A percentile compares a stretch with the other conserved stretches of the same genome.
These are phyloP conservation scores for Sphagnurus paluster DNA, from an alignment of 1,284 basidiomycete species.

Conservation along the genomic window DNA sequence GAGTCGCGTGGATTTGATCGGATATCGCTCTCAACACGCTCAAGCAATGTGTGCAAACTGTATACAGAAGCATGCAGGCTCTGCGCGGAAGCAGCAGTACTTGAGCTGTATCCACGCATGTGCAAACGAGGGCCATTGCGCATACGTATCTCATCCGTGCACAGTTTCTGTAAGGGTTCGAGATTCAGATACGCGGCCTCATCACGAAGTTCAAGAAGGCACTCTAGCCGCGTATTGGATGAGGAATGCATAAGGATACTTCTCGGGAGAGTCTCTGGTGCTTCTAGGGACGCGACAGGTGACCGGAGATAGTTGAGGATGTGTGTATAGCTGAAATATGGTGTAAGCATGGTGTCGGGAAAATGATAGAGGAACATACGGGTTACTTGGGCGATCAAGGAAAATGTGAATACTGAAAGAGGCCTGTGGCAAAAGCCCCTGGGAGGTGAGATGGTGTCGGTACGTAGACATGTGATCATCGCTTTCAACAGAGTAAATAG, in stretches of 20 bases:
- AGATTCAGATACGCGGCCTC: constrained; percentile 73
- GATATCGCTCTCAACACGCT: constrained; percentile 36
- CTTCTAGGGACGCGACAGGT: constrained; percentile 40
- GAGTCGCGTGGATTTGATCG: constrained; percentile 21
- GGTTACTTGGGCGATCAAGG: constrained; percentile 74
- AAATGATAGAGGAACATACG: constrained; percentile 50
- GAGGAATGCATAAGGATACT: constrained; percentile 51
- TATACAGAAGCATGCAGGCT: constrained; percentile 47
- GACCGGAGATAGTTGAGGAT: constrained; percentile 71
- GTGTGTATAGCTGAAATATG: constrained; percentile 56
- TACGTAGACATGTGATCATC: constrained; percentile 50
- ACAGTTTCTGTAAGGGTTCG: constrained; percentile 58
- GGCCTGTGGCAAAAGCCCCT: constrained; percentile 50
- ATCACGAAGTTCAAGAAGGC: constrained; percentile 69
- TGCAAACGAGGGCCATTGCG: constrained; percentile 39
- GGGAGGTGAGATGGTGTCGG: constrained; percentile 58
- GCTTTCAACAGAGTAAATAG: constrained; percentile 50
- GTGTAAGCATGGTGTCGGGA: constrained; percentile 9
- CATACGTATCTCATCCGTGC: constrained; percentile 61
- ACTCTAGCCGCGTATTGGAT: constrained; percentile 53
- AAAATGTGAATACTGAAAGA: constrained; percentile 66
- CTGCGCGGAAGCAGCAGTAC: constrained; percentile 36
- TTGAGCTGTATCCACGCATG: constrained; percentile 34
- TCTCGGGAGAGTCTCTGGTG: constrained; percentile 58
- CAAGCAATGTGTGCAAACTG: constrained; percentile 47